phyloP scores from a whole-genome alignment of 139 green algal genomes.

The Chlorella sp. region DNA sequence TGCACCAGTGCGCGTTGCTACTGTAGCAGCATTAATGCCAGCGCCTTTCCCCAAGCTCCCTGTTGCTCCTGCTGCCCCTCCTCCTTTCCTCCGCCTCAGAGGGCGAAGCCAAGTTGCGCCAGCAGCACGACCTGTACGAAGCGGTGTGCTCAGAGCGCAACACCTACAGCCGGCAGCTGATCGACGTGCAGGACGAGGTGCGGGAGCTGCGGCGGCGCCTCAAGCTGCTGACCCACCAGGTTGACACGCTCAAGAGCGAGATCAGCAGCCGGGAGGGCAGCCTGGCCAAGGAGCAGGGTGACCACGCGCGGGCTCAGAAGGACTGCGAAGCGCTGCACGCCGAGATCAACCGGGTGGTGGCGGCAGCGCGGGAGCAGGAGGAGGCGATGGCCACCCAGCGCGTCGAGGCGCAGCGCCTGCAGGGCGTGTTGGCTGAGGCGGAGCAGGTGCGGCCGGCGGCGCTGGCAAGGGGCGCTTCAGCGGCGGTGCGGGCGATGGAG shows the following conservation, averaged over 20 bases:
- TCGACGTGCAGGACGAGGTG: conserved; percentile 90
- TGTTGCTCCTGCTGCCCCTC: background rate
- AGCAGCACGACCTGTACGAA: conserved; percentile 89
- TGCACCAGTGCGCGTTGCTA: background rate
- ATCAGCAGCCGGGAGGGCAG: conserved; percentile 82
- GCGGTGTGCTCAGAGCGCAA: conserved; percentile 82
- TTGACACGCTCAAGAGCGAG: conserved; percentile 91
- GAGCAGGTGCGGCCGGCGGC: conserved; percentile 59
- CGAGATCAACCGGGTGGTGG: conserved; percentile 64
- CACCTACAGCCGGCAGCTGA: conserved; percentile 89
- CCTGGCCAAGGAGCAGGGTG: conserved; percentile 90
- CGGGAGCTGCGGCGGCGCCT: conserved; percentile 93
- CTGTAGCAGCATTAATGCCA: background rate
- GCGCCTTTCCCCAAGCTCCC: background rate
- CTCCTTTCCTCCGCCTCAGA: conserved; percentile 38
- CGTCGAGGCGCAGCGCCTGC: conserved; percentile 82
- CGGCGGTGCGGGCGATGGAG: no score
- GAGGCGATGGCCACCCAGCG: conserved; percentile 61
- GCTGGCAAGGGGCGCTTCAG: no score
- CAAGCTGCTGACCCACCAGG: conserved; percentile 83
- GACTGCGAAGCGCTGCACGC: conserved; percentile 84
- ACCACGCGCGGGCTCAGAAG: conserved; percentile 90
- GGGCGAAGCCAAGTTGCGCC: conserved; percentile 82
- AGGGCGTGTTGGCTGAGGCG: conserved; percentile 83
- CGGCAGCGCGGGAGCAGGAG: conserved; percentile 67